A percentile compares a stretch with the other conserved stretches of the same genome.
Conservation (phyloP, 176 grass and related monocot genomes). For the Carex cristatella region DNA sequence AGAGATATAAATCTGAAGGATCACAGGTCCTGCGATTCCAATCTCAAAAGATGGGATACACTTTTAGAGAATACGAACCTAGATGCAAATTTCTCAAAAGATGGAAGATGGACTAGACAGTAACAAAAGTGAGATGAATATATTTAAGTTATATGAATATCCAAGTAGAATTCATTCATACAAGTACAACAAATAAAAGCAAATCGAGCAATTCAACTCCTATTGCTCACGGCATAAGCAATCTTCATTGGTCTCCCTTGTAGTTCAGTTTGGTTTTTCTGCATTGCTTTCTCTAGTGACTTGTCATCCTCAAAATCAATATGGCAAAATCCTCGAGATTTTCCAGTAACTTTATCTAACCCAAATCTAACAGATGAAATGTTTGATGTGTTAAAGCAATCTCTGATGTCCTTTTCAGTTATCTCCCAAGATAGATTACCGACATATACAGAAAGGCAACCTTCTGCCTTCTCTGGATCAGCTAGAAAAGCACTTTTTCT, state of each 20-base stretch:
- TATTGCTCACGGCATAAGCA: conserved; percentile 67
- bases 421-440: conserved; percentile 81
- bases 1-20: too few species aligned
- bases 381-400: conserved; percentile 49
- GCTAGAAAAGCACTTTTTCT: conserved; percentile 45
- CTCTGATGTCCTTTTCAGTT: conserved; percentile 49
- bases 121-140: not conserved
- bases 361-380: conserved; percentile 76
- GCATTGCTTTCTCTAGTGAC: conserved; percentile 63
- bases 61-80: not conserved
- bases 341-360: conserved; percentile 45
- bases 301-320: conserved; percentile 77
- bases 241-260: conserved; percentile 65
- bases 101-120: not conserved
- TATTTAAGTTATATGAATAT: not conserved
- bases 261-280: conserved; percentile 63
- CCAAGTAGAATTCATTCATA: not conserved
- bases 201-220: conserved; percentile 43
- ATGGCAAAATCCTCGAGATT: conserved; percentile 65
- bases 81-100: too few species aligned
- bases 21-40: too few species aligned
- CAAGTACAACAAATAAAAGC: not conserved
- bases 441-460: conserved; percentile 72
- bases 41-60: not conserved
- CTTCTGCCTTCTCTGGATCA: conserved; percentile 67